phyloP scores from a whole-genome alignment of 2,329 filamentous ascomycete genomes.

The Xylariaceae sp. region DNA sequence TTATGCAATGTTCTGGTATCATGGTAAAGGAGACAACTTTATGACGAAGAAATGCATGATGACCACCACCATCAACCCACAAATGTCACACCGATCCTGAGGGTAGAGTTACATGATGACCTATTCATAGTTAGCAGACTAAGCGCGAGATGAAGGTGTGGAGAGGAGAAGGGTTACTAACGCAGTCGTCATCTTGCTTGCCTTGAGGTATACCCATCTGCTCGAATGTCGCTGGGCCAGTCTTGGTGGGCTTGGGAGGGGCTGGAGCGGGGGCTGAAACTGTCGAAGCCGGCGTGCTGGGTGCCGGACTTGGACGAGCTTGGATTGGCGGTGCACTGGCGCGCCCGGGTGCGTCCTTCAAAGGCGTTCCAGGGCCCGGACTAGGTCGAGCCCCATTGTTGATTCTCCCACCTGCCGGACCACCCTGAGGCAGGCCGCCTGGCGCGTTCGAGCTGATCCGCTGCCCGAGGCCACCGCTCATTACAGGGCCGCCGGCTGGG shows the following conservation, averaged over 20 bases:
- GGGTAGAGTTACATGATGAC: not conserved
- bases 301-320: constrained; percentile 26
- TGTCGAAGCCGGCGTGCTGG: constrained; percentile 24
- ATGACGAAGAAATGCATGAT: no score
- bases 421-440: constrained; percentile 28
- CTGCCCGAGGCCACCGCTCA: constrained; percentile 27
- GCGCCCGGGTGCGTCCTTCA: constrained; percentile 31
- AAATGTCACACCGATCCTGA: no score
- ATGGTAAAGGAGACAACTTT: no score
- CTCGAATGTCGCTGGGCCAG: constrained; percentile 92
- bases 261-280: constrained; percentile 25
- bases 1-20: no score
- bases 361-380: constrained; percentile 14
- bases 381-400: constrained; percentile 20
- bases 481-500: constrained; percentile 22
- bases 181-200: constrained; percentile 86
- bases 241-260: constrained; percentile 35
- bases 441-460: constrained; percentile 23
- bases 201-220: constrained; percentile 91
- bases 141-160: not conserved
- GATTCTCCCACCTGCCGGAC: constrained; percentile 21
- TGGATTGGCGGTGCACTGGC: constrained; percentile 33
- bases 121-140: not conserved
- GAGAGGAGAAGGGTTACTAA: constrained; percentile 44
- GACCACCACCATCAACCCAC: no score